Base-by-base conservation (phyloP, 2,329 filamentous ascomycete species). In the Phyllosticta capitalensis region DNA sequence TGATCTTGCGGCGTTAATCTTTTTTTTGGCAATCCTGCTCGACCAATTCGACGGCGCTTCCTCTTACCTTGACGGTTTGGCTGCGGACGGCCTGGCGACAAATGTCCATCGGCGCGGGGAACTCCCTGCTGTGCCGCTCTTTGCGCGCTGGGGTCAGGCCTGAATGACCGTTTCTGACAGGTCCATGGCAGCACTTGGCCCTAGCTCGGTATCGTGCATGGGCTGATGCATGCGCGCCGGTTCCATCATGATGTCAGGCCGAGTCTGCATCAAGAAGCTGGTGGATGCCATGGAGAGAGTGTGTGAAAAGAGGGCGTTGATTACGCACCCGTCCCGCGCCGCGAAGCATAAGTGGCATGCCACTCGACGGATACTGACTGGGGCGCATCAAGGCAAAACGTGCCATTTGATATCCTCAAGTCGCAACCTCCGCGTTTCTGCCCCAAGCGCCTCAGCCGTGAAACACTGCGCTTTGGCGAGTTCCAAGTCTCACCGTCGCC, bases 241-340 rank as follows among this genome's bases (percentile, higher is more conserved):
- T 62, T 56, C 58, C 54, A 54, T 59, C 60, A 54, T 61, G 58
- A 61, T 61, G 59, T 62, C 59, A 63, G 59, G 61, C 53, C 53
- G 52, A 49, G 52, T 48, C 28, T 59, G 49, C 51, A 59, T 60
- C 53, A 60, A 59, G 57, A 52, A 59, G 57, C 57, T 55, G 26
- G n/a, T n/a, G n/a, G n/a, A n/a, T n/a, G n/a, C n/a, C n/a, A n/a
- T n/a, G 57, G 54, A 52, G 57, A 58, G 60, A 61, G 53, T 28
- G 19, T 1, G 38, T 19, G 26, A n/a, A 33, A 55, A 30, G 52
- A 28, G 48, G 48, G 26, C 45, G 19, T 52, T 51, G 49, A 53
- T 58, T 58, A 58, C 56, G 55, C 55, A 51, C 50, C 28, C 54
- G 10, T 17, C 14, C n/a, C 21, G n/a, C 17, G 9, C 53, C 45